These are phyloP conservation scores for Penicillium taxi DNA, from an alignment of 495 filamentous ascomycete genomes.

Conservation along the genomic window DNA sequence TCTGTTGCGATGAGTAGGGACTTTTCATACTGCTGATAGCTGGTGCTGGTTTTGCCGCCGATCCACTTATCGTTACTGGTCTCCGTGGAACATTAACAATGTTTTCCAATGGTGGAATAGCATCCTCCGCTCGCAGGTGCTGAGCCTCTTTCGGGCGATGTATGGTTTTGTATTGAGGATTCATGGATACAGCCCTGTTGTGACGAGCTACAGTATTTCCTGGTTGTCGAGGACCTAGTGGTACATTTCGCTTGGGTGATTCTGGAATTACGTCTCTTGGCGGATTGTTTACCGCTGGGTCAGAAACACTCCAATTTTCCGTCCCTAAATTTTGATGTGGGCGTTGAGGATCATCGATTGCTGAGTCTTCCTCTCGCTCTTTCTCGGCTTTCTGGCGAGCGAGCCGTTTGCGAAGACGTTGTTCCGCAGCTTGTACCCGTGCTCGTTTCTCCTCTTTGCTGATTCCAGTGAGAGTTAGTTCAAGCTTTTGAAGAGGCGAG, in stretches of 20 bases:
- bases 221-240: conserved; percentile 4
- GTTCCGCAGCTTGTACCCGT: conserved; percentile 70
- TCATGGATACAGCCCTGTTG: conserved; percentile 12
- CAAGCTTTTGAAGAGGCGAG: conserved; percentile 86
- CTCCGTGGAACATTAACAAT: conserved; percentile 22
- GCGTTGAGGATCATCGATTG: conserved; percentile 10
- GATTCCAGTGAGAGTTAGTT: conserved; percentile 77
- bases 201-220: conserved; percentile 11
- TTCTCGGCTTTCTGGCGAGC: conserved; percentile 25
- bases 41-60: conserved; percentile 11
- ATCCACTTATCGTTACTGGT: conserved; percentile 26
- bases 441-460: conserved; percentile 88
- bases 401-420: conserved; percentile 44
- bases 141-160: conserved; percentile 13
- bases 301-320: conserved; percentile 2
- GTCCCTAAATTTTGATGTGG: conserved; percentile 4
- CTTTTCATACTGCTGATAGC: conserved; percentile 5
- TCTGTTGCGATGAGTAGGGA: conserved; percentile 13
- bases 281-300: not conserved
- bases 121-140: conserved; percentile 12
- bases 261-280: conserved; percentile 3
- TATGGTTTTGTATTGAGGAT: conserved; percentile 11
- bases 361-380: conserved; percentile 12
- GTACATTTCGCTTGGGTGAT: conserved; percentile 2
- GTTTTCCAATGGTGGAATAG: conserved; percentile 8